Base-by-base conservation (phyloP, 441 rosid genomes). In the Metrosideros polymorpha region DNA sequence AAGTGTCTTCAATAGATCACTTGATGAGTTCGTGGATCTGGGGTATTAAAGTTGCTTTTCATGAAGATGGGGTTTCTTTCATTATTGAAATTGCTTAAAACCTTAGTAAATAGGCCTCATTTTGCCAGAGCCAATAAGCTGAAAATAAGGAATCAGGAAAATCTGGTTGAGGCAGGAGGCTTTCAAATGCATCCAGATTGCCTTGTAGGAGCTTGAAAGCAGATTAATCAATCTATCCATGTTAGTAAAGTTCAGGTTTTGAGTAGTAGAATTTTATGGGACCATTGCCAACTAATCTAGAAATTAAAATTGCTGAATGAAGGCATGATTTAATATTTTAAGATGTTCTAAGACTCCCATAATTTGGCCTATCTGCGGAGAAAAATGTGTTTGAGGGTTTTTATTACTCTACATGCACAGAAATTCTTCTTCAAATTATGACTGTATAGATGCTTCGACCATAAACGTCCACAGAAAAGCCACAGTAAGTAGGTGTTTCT, bases 1-100 rank as follows among this genome's bases (percentile, higher is more conserved):
- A 91, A 63, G 89, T 56, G 86, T 42, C 76, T 90, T 59, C 32
- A 83, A 82, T 47, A 22, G 82, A 39, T 71, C 49, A 71, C 49
- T 71, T 71, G 79, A 39, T 71, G 79, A 39, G n/a, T 39, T 39
- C 22, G 49, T 39, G 79, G n/a, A 22, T 39, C 49, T n/a, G 22
- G 49, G 79, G n/a, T 55, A 54, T n/a, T 55, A 25, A 55, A 55
- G 13, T 55, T 55, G n/a, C 59, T 25, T 55, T 55, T 55, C 59
- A 24, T 55, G 59, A 55, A 55, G 59, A 55, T 25, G 59, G 79
- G 79, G 47, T n/a, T 66, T 71, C 27, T 71, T 39, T 71, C 47
- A 10, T 71, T 22, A 39, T 39, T 71, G 79, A 39, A 71, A 71
- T 71, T 71, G 79, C 79, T 39, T 25, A 71, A 63, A 71, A 47